Evolutionary conservation across 139 green algal genomes (phyloP), one percentile per base, ranked within the genome.

Genomic region (Spirogloea muscicola): DNA sequence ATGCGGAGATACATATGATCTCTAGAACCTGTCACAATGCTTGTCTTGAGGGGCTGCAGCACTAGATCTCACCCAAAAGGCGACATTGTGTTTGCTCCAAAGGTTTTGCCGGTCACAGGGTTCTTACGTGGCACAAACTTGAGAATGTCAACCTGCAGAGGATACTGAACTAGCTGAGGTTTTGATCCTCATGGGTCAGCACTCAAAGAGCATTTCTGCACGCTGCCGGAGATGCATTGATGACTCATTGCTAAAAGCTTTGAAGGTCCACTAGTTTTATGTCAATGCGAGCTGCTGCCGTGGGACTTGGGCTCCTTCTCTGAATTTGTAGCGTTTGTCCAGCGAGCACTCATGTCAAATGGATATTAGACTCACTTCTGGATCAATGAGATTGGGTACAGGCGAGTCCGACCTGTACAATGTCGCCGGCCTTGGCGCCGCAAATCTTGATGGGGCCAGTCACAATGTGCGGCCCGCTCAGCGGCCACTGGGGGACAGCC

Each of bases 61-160:
- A n/a, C n/a, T n/a, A n/a, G n/a, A n/a, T n/a, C n/a, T n/a, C n/a
- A n/a, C n/a, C n/a, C n/a, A n/a, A n/a, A n/a, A n/a, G n/a, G n/a
- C n/a, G n/a, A n/a, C n/a, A n/a, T n/a, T n/a, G 44, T 52, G 44
- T 70, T 70, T 27, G 18, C 25, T 16, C 21, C 60, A 27, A 39
- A 70, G 16, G 60, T 59, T 10, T 65, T 64, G 18, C 60, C 60
- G 31, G 31, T 46, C 21, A n/a, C 13, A 16, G 65, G 65, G 58
- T 74, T 74, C 55, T 72, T 39, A 13, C 65, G 52, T 27, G 65
- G 65, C 58, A 16, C 40, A 52, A 74, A 76, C 16, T 77, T 29
- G 27, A 74, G 57, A 18, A 74, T 74, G 57, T 74, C 65, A 13
- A 74, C 58, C 58, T 74, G 52, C 44, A 16, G 27, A 5, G 9